Evolutionary conservation across 139 green algal species (phyloP), one percentile per base, ranked within the genome.

Genomic region (Tetradesmus lagerheimii): DNA sequence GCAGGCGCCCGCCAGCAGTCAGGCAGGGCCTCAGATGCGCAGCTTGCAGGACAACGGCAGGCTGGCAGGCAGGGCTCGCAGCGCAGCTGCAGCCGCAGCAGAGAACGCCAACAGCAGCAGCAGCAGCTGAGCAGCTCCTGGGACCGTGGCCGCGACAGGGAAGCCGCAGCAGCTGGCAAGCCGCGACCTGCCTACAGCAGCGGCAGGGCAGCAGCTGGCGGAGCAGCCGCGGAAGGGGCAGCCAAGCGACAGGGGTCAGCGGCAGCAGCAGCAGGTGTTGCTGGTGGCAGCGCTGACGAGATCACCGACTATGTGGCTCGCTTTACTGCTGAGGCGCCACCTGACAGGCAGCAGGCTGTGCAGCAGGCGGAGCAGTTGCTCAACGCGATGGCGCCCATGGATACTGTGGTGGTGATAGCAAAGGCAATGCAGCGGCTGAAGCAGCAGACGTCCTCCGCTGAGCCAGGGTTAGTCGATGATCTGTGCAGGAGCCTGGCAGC

Each of bases 1-100:
- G 39, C 27, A 35, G 29, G 12, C 11, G 79, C 25, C 15, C 37
- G 79, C 25, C 79, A 85, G 79, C 79, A 34, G 8, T 38, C 79
- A 27, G 25, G 41, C 79, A 67, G 14, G 23, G 79, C 79, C 18
- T n/a, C 80, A 86, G 45, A 18, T 45, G 45, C 80, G 1, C 80
- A 45, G 47, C 80, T 71, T 50, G 25, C 11, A 35, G 18, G 6
- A 45, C 80, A 86, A 31, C 80, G 53, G 57, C 34, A 87, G 50
- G 71, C n/a, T 25, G 29, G 71, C 71, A 79, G 71, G 71, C 71
- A 37, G 71, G 29, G 31, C 71, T n/a, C 57, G 4, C 57, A 71
- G 57, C 57, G 20, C 45, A 86, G 80, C n/a, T 14, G 75, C 78
- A 84, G 78, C 78, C 39, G 78, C 78, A 84, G 78, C 25, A 29